phyloP scores from a whole-genome alignment of 805 yeast species.

The Metschnikowia amazonensis region DNA sequence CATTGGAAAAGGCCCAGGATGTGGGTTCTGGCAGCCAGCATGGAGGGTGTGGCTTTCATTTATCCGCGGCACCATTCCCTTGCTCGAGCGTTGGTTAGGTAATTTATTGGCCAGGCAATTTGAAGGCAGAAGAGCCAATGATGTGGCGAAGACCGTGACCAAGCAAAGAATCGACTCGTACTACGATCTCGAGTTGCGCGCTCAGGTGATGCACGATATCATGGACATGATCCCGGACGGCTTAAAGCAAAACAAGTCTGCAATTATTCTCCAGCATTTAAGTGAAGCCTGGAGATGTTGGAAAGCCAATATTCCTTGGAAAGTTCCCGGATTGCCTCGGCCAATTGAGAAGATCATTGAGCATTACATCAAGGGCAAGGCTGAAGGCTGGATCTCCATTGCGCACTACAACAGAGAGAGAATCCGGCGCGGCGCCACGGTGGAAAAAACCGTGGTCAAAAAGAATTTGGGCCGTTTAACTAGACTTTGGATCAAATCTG shows the following conservation, averaged over 20 bases:
- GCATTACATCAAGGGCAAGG: conserved; percentile 88
- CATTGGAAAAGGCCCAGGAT: conserved; percentile 98
- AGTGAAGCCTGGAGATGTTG: conserved; percentile 99
- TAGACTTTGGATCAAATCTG: conserved; percentile 86
- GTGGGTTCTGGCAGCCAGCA: conserved; percentile 99
- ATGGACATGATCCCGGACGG: conserved; percentile 97
- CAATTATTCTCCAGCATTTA: conserved; percentile 84
- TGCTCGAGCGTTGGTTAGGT: conserved; percentile 92
- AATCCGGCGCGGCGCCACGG: conserved; percentile 82
- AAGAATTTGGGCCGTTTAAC: conserved; percentile 91
- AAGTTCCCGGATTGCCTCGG: conserved; percentile 91
- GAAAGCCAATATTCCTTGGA: conserved; percentile 99
- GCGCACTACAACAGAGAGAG: conserved; percentile 92
- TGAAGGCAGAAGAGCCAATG: conserved; percentile 91
- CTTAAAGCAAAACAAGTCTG: conserved; percentile 78
- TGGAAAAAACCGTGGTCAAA: conserved; percentile 90
- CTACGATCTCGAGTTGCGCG: conserved; percentile 87
- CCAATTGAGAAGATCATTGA: conserved; percentile 85
- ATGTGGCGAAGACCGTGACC: conserved; percentile 88
- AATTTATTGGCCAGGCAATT: conserved; percentile 88
- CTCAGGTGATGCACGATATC: conserved; percentile 93
- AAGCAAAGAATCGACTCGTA: conserved; percentile 95
- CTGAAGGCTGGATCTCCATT: conserved; percentile 93
- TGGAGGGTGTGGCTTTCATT: conserved; percentile 97
- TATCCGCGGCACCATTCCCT: conserved; percentile 85